Percentiles rank a stretch among this genome's conserved stretches.
These are phyloP conservation scores for Ettlia oleoabundans DNA, from an alignment of 139 green algal genomes.

Conservation along the genomic window DNA sequence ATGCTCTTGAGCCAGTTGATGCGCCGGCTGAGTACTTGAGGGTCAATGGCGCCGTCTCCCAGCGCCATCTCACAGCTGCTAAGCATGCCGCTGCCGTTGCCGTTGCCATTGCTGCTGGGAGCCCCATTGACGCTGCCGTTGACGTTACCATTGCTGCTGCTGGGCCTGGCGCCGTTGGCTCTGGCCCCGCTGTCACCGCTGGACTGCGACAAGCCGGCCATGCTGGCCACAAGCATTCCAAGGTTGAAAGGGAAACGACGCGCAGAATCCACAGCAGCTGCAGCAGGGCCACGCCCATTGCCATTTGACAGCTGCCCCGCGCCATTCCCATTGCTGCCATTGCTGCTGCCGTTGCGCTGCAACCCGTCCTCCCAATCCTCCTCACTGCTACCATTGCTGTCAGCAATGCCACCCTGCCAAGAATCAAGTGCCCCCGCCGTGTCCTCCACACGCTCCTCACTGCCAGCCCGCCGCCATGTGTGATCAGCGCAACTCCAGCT, in stretches of 20 bases:
- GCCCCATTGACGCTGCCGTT: neutral
- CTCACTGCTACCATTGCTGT: neutral
- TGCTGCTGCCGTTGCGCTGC: conserved; percentile 4
- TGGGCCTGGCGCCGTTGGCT: neutral
- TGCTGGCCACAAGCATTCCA: conserved; percentile 1
- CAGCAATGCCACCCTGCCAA: neutral
- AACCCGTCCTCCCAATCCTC: neutral
- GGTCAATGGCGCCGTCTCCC: conserved; percentile 22
- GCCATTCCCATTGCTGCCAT: neutral
- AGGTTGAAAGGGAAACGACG: conserved; percentile 22
- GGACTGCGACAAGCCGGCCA: neutral
- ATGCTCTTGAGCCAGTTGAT: conserved; percentile 83
- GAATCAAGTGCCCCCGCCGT: too few relatives aligned
- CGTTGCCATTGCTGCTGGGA: conserved; percentile 15
- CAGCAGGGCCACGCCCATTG: too few relatives aligned
- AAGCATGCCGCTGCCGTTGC: neutral
- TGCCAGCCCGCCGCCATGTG: neutral
- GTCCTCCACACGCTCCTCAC: neutral
- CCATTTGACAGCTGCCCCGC: neutral
- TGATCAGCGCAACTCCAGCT: conserved; percentile 32
- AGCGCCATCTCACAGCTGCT: neutral
- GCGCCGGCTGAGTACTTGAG: conserved; percentile 43
- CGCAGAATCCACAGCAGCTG: neutral
- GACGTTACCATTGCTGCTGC: neutral
- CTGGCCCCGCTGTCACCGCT: neutral